Evolutionary conservation across 306 rosid species (phyloP).

Genomic region (Vigna trinervia): DNA sequence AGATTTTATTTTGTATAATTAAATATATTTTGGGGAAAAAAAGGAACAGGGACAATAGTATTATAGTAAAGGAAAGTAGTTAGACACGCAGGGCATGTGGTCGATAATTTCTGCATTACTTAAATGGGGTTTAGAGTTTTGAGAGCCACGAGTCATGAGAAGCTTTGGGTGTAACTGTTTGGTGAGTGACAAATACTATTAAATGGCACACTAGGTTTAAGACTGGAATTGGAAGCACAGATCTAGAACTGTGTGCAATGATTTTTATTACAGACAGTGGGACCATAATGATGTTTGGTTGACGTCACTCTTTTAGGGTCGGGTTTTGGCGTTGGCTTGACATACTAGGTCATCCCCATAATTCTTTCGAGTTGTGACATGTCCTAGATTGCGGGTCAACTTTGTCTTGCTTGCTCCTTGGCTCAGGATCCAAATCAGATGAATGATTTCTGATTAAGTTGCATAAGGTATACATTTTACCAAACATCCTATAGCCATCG

Average conservation of each 20-base stretch:
- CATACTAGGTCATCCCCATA: not conserved
- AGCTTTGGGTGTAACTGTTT: constrained; percentile 49
- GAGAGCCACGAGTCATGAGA: constrained; percentile 44
- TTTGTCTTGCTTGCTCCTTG: not conserved
- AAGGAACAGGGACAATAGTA: not conserved
- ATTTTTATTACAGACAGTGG: constrained; percentile 46
- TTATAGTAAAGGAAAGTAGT: not conserved
- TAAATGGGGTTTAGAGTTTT: constrained; percentile 40
- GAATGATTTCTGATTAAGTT: constrained; percentile 22
- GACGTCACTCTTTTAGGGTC: constrained; percentile 40
- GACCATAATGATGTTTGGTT: constrained; percentile 33
- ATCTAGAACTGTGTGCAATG: constrained; percentile 53
- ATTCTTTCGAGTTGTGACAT: not conserved
- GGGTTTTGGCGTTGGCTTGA: constrained; percentile 20
- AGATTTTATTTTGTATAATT: not conserved
- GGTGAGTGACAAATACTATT: constrained; percentile 33
- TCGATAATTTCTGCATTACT: constrained; percentile 42
- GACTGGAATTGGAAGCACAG: constrained; percentile 24
- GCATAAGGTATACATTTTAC: not conserved
- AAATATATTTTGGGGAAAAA: not conserved
- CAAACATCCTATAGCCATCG: not conserved
- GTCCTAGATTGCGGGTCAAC: constrained; percentile 50
- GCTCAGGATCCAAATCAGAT: constrained; percentile 43
- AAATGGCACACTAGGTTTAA: not conserved
- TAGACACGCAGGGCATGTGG: not conserved